These are phyloP conservation scores for Boletellus sp. DNA, from an alignment of 768 basidiomycete genomes.

Conservation along the genomic window DNA sequence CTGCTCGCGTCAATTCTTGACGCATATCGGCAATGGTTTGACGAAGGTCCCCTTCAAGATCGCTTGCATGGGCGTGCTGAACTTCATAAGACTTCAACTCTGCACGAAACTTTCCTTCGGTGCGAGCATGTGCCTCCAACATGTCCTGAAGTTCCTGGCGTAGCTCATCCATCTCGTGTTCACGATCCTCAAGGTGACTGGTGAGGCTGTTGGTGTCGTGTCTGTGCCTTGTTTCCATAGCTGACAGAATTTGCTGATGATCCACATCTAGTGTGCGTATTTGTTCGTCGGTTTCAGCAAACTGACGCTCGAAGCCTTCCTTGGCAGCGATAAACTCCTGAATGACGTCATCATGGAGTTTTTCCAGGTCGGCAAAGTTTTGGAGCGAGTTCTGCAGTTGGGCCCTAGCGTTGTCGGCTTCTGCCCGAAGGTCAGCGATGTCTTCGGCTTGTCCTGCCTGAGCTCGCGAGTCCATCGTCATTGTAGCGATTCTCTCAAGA, in stretches of 20 bases:
- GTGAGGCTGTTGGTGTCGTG: slow-evolving; percentile 36
- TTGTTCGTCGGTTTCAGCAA: slow-evolving; percentile 24
- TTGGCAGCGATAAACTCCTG: slow-evolving; percentile 23
- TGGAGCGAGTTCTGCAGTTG: slow-evolving; percentile 21
- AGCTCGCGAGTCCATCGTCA: slow-evolving; percentile 15
- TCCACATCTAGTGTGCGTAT: slow-evolving; percentile 29
- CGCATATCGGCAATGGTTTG: slow-evolving; percentile 35
- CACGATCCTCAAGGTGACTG: slow-evolving; percentile 35
- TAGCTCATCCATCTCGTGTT: slow-evolving; percentile 32
- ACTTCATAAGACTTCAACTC: slow-evolving; percentile 25
- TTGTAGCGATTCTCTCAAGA: slow-evolving; percentile 27
- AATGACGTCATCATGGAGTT: slow-evolving; percentile 20
- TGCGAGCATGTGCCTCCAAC: slow-evolving; percentile 30
- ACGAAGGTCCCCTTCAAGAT: slow-evolving; percentile 34
- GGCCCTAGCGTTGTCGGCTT: slow-evolving; percentile 24
- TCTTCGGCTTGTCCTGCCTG: slow-evolving; percentile 14
- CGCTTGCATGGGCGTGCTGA: slow-evolving; percentile 30
- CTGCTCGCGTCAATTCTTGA: slow-evolving; percentile 40
- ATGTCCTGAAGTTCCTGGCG: slow-evolving; percentile 39
- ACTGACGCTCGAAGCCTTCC: slow-evolving; percentile 30
- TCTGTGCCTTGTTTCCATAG: slow-evolving; percentile 34
- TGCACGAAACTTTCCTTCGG: slow-evolving; percentile 28
- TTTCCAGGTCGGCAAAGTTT: slow-evolving; percentile 26
- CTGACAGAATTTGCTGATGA: slow-evolving; percentile 11
- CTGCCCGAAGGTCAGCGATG: slow-evolving; percentile 17